Conservation (phyloP, 164 flowering plant genomes). For the Akebia trifoliata region DNA sequence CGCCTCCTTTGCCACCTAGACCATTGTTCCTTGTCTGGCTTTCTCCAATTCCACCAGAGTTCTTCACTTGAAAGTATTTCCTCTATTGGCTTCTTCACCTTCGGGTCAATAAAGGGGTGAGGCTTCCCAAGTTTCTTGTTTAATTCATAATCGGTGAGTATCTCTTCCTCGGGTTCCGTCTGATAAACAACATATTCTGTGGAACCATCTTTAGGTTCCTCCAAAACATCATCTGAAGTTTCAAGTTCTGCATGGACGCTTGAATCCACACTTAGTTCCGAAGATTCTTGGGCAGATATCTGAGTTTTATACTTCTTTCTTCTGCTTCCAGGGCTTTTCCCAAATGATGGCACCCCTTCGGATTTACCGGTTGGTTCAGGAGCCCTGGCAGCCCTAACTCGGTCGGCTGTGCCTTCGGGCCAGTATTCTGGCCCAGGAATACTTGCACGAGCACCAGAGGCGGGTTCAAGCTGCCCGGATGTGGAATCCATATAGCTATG, state of each 20-base stretch:
- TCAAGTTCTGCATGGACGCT: constrained; percentile 34
- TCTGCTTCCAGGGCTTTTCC: constrained; percentile 89
- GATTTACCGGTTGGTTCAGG: constrained; percentile 80
- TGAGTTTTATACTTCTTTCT: constrained; percentile 58
- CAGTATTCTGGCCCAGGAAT: constrained; percentile 81
- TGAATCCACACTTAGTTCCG: constrained; percentile 30
- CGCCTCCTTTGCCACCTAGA: constrained; percentile 94
- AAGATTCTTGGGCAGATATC: constrained; percentile 36
- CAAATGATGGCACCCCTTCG: constrained; percentile 66
- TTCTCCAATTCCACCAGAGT: constrained; percentile 98
- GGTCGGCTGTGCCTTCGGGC: constrained; percentile 92
- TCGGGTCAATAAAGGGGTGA: constrained; percentile 85
- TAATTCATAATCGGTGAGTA: constrained; percentile 48
- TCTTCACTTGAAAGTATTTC: constrained; percentile 70
- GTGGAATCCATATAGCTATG: constrained; percentile 71
- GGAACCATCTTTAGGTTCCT: constrained; percentile 45
- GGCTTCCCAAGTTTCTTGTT: constrained; percentile 83
- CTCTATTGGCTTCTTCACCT: constrained; percentile 57
- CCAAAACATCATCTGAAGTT: constrained; percentile 30
- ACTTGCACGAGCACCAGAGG: constrained; percentile 89
- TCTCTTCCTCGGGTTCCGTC: constrained; percentile 49
- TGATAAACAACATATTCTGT: constrained; percentile 78
- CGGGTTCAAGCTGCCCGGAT: constrained; percentile 88
- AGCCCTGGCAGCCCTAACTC: constrained; percentile 84
- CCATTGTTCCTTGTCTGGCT: constrained; percentile 83